phyloP scores from a whole-genome alignment of 2,329 filamentous ascomycete species.

The Aureobasidium sp. region DNA sequence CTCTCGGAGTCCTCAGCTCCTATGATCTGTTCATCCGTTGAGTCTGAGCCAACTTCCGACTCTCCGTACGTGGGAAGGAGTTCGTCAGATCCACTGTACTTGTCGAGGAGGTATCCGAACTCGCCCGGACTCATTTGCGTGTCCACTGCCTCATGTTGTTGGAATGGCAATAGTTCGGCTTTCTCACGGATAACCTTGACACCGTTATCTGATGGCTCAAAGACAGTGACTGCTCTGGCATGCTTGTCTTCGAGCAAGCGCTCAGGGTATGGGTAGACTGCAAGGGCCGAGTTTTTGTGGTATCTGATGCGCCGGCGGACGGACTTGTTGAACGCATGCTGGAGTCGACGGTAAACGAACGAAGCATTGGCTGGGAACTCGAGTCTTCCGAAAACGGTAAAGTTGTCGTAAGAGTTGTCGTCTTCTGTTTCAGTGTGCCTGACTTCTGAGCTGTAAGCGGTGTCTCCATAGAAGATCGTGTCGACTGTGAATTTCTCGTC shows the following conservation, averaged over 20 bases:
- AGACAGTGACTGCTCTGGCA: constrained; percentile 23
- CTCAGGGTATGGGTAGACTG: constrained; percentile 25
- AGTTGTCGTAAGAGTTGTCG: constrained; percentile 8
- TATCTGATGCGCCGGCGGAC: neutral
- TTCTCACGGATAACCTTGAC: constrained; percentile 23
- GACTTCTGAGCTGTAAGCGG: constrained; percentile 20
- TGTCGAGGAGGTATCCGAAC: constrained; percentile 22
- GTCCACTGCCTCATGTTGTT: neutral
- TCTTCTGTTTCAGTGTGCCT: constrained; percentile 14
- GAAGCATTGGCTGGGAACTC: constrained; percentile 17
- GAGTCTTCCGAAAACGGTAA: constrained; percentile 15
- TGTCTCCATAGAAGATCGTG: constrained; percentile 27
- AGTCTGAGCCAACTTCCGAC: constrained; percentile 30
- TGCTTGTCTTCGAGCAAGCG: neutral
- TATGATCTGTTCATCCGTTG: neutral
- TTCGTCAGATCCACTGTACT: constrained; percentile 15
- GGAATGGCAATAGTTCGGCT: constrained; percentile 12
- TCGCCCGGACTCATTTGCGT: neutral
- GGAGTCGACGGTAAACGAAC: constrained; percentile 23
- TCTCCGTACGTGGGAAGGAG: constrained; percentile 38
- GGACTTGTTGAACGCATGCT: constrained; percentile 17
- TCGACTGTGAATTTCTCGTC: constrained; percentile 22
- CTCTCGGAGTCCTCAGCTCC: constrained; percentile 20
- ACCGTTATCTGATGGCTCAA: constrained; percentile 17
- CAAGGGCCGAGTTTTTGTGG: constrained; percentile 19